Base-by-base conservation (phyloP, 2,329 filamentous ascomycete species). In the Phaeosphaeria sp. region DNA sequence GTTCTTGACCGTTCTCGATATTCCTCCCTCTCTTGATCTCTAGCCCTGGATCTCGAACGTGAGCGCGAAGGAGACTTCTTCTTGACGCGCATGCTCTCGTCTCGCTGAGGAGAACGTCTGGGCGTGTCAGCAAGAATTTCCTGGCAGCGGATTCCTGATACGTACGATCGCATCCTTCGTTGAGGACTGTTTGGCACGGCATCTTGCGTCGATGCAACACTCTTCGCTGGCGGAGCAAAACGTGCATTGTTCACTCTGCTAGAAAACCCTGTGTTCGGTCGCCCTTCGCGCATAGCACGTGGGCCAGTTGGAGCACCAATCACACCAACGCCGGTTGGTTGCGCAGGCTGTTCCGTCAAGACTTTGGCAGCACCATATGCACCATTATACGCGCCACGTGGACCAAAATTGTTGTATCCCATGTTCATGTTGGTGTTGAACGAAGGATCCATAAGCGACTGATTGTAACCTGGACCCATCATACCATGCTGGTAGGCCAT, bases 231-330 rank as follows among this genome's bases (percentile, higher is more conserved):
- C 18, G 66, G 61, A n/a, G 66, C 66, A 52, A 65, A 72, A 50
- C 72, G 67, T 23, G 58, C 58, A 44, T 68, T 75, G 52, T 68
- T 72, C 10, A 74, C 89, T 74, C 83, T 78, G 68, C 90, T 86
- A 63, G 88, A 85, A 52, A 91, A 85, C 65, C 90, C 91, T 56
- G 89, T 93, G 76, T 96, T 96, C 51, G 91, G 90, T 11, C 93
- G 82, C 27, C 93, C 92, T 77, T 95, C 90, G 62, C 94, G 87
- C 92, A 98, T 96, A 18, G 95, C 95, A 78, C 95, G 93, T 48
- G 95, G 95, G 10, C 93, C 95, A 54, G 90, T 96, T 25, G 95
- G 95, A 25, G 95, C 95, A 79, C 85, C 85, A 71, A 81, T 81
- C 52, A 87, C 85, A 39, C 85, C 85, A 84, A 92, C 79, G 4